Evolutionary conservation across 2,329 filamentous ascomycete genomes (phyloP), one percentile per base, ranked within the genome.

Genomic region (Alternaria infectoria): DNA sequence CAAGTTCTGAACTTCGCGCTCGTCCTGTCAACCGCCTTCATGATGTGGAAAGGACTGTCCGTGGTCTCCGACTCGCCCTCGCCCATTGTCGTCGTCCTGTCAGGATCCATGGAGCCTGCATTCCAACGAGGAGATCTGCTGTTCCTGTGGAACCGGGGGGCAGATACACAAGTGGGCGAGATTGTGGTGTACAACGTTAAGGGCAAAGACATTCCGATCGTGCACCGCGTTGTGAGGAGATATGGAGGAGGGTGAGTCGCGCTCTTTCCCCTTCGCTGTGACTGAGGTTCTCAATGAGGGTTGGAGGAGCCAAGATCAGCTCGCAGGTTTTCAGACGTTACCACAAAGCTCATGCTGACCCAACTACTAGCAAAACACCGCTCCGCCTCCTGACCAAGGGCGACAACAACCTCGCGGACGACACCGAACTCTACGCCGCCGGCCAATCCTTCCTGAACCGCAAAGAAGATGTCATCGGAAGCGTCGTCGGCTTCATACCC

Each of bases 141-240:
- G 4, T 88, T 93, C 73, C 83, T 94, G 8, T 93, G 91, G 91
- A 94, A 94, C 78, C 84, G 91, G 58, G 81, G 85, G 57, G 65
- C 79, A 76, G 86, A 90, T 46, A 90, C 89, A 2, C 86, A 91
- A 73, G 83, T 92, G 49, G 90, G 90, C 17, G 90, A 93, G 80
- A 85, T 92, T 65, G 90, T 93, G 69, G 90, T 93, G 51, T 93
- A 92, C 82, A 97, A 97, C 77, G 91, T 97, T 57, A 88, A 89
- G 79, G 93, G 91, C 61, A 99, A 98, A 85, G 92, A 97, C 70
- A 98, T 99, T 68, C 96, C 96, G 28, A 99, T 99, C 81, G 96
- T 99, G 70, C 96, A 99, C 83, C 86, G 96, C 54, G 87, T 98
- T 10, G 91, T 98, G 58, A 88, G 94, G 81, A 85, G 85, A 68